phyloP scores from a whole-genome alignment of 2,329 filamentous ascomycete genomes.

The Talaromyces pinophilus region DNA sequence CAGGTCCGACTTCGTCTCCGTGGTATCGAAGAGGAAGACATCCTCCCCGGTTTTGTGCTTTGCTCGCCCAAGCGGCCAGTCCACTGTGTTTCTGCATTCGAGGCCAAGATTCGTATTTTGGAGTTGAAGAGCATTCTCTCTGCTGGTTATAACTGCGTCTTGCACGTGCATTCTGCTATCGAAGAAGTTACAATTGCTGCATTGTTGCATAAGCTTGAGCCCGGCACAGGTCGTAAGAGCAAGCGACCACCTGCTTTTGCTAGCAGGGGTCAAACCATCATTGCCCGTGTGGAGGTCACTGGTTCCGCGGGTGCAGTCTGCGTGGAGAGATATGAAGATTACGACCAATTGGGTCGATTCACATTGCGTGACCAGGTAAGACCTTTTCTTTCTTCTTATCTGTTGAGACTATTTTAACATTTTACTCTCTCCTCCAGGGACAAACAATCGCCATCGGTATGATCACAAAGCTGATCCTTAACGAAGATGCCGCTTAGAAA shows the following conservation, averaged over 20 bases:
- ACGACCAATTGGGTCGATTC: constrained; percentile 89
- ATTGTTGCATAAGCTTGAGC: constrained; percentile 90
- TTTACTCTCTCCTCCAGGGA: constrained; percentile 59
- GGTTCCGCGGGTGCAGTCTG: constrained; percentile 85
- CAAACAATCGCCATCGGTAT: constrained; percentile 99
- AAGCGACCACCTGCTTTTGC: constrained; percentile 92
- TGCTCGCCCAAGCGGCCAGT: constrained; percentile 93
- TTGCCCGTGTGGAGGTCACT: constrained; percentile 84
- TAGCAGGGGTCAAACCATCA: constrained; percentile 76
- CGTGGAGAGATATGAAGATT: constrained; percentile 92
- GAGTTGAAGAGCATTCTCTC: constrained; percentile 93
- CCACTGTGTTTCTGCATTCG: constrained; percentile 84
- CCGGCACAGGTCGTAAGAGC: constrained; percentile 89
- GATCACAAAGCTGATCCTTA: constrained; percentile 82
- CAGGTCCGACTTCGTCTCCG: constrained; percentile 90
- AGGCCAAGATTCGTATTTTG: constrained; percentile 93
- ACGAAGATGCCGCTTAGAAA: constrained; percentile 28
- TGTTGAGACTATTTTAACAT: constrained; percentile 24
- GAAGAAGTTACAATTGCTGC: constrained; percentile 93
- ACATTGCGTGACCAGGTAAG: constrained; percentile 81
- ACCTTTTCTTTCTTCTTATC: neutral
- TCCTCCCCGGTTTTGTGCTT: constrained; percentile 91
- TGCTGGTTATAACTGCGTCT: constrained; percentile 94
- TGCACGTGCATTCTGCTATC: constrained; percentile 95
- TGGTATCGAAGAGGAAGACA: constrained; percentile 96